A percentile compares a stretch with the other conserved stretches of the same genome.
Evolutionary conservation across 768 basidiomycete genomes (phyloP).

Genomic region (Kondoa subrosea): DNA sequence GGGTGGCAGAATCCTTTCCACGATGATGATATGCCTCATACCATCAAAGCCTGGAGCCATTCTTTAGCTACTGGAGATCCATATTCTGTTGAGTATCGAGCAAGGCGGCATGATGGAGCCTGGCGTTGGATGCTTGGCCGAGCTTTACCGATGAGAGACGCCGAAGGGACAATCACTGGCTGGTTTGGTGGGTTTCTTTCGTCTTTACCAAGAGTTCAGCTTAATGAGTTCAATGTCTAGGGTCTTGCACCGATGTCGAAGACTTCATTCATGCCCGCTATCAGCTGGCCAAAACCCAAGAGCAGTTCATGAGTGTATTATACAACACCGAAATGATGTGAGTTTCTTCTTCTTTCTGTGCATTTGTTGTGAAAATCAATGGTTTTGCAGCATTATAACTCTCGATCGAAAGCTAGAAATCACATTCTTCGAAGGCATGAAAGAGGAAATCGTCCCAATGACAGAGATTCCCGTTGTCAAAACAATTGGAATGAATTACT

Average conservation of each 20-base stretch:
- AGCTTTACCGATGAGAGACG: constrained; percentile 16
- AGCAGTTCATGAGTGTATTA: neutral
- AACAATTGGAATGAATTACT: constrained; percentile 6
- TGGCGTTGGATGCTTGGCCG: constrained; percentile 24
- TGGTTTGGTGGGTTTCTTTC: constrained; percentile 4
- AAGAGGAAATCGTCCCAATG: constrained; percentile 5
- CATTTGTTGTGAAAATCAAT: constrained; percentile 11
- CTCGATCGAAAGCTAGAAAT: constrained; percentile 11
- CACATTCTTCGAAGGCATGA: constrained; percentile 13
- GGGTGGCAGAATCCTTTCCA: constrained; percentile 25
- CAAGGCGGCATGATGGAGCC: constrained; percentile 18
- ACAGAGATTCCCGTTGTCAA: neutral
- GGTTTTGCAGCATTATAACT: constrained; percentile 14
- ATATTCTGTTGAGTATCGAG: constrained; percentile 22
- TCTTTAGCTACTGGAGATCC: constrained; percentile 22
- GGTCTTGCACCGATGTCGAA: constrained; percentile 24
- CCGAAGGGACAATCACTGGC: constrained; percentile 19
- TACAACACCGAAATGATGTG: neutral
- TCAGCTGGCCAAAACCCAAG: neutral
- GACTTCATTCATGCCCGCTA: constrained; percentile 18
- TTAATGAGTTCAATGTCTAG: constrained; percentile 1
- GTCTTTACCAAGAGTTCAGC: neutral
- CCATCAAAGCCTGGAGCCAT: constrained; percentile 16
- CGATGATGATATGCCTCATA: constrained; percentile 21
- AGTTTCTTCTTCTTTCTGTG: neutral